Evolutionary conservation across 176 grass and related monocot species (phyloP).

Genomic region (Oropetium thomaeum): DNA sequence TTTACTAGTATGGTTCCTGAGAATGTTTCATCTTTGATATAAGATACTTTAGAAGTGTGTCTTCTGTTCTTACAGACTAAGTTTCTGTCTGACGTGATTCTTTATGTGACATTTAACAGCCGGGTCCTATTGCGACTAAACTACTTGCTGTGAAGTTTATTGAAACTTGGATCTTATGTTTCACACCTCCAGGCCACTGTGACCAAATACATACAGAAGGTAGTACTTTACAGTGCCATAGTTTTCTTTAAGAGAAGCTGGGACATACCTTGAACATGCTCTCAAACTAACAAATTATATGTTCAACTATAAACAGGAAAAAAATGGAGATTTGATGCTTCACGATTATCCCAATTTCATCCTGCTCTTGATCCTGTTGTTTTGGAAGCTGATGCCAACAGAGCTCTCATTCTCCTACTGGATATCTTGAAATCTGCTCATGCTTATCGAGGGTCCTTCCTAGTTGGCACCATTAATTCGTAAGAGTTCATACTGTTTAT

Average conservation of each 20-base stretch:
- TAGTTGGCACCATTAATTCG: conserved; percentile 82
- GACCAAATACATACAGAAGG: conserved; percentile 45
- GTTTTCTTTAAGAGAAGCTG: background rate
- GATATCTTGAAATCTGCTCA: conserved; percentile 72
- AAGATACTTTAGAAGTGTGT: conserved; percentile 21
- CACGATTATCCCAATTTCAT: conserved; percentile 55
- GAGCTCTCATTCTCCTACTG: conserved; percentile 60
- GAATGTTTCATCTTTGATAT: conserved; percentile 12
- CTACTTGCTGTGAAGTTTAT: conserved; percentile 81
- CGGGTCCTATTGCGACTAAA: conserved; percentile 62
- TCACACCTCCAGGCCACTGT: conserved; percentile 54
- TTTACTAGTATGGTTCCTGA: background rate
- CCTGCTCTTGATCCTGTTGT: conserved; percentile 56
- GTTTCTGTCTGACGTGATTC: conserved; percentile 33
- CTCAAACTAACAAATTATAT: conserved; percentile 20
- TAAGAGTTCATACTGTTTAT: conserved; percentile 43
- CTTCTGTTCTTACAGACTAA: conserved; percentile 14
- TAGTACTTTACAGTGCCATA: conserved; percentile 32
- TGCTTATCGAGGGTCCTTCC: conserved; percentile 64
- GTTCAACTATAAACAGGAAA: conserved; percentile 58
- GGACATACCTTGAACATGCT: background rate
- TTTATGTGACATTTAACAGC: conserved; percentile 52
- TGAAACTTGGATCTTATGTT: conserved; percentile 71
- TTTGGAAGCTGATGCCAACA: conserved; percentile 77
- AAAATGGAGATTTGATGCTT: conserved; percentile 52